Conservation (phyloP, 495 filamentous ascomycete genomes). For the Aspergillus mulundensis region DNA sequence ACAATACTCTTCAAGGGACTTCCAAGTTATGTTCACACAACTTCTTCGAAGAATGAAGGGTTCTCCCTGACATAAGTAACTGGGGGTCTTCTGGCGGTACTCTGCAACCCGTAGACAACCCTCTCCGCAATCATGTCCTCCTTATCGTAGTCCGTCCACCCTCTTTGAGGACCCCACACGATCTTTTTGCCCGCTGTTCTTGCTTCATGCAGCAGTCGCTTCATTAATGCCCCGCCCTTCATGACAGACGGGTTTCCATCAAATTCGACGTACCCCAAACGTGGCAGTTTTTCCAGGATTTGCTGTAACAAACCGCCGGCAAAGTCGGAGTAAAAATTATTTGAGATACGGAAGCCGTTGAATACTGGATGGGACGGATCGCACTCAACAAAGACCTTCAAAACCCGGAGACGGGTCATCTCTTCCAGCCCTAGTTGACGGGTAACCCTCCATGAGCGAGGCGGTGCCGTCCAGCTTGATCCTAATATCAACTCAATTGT, state of each 20-base stretch:
- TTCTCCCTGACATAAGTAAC: not conserved
- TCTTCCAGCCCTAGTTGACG: slow-evolving; percentile 61
- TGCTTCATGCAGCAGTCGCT: slow-evolving; percentile 56
- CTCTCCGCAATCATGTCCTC: slow-evolving; percentile 18
- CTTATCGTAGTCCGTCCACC: slow-evolving; percentile 50
- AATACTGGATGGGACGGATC: slow-evolving; percentile 73
- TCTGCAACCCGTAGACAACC: slow-evolving; percentile 13
- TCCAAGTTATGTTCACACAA: not conserved
- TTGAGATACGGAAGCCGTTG: slow-evolving; percentile 62
- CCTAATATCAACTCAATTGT: slow-evolving; percentile 75
- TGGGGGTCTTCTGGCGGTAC: not conserved
- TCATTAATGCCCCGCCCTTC: slow-evolving; percentile 66
- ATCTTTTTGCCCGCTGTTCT: slow-evolving; percentile 49
- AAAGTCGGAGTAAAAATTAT: slow-evolving; percentile 74
- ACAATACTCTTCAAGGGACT: not conserved
- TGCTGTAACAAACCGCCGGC: slow-evolving; percentile 53
- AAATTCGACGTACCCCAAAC: slow-evolving; percentile 62
- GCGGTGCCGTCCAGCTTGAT: slow-evolving; percentile 74
- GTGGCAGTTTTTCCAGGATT: slow-evolving; percentile 58
- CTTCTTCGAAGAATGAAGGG: not conserved
- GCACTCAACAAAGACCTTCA: slow-evolving; percentile 74
- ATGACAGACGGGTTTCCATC: slow-evolving; percentile 70
- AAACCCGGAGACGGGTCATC: slow-evolving; percentile 52
- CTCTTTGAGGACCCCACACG: slow-evolving; percentile 65
- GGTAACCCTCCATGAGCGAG: slow-evolving; percentile 67